A percentile compares a stretch with the other conserved stretches of the same genome.
These are phyloP conservation scores for Penicillium capsulatum DNA, from an alignment of 2,329 filamentous ascomycete genomes.

Conservation along the genomic window DNA sequence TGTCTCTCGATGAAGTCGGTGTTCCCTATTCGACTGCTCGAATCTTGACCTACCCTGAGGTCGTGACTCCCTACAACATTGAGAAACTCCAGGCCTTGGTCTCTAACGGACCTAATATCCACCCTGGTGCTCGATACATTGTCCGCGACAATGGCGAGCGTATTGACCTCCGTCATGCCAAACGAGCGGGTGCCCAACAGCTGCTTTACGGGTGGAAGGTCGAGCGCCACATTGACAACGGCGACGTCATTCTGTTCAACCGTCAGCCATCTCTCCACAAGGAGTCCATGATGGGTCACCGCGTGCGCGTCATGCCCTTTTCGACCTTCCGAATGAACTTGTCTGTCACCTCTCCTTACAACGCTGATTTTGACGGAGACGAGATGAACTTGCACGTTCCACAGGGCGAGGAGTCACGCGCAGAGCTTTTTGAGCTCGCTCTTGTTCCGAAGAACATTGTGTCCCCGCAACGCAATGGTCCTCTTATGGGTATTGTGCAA, in stretches of 20 bases:
- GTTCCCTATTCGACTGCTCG: slow-evolving; percentile 90
- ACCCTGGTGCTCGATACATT: slow-evolving; percentile 94
- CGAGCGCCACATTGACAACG: slow-evolving; percentile 91
- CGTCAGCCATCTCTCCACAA: slow-evolving; percentile 98
- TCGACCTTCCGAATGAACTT: slow-evolving; percentile 97
- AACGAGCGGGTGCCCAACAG: slow-evolving; percentile 72
- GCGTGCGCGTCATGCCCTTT: slow-evolving; percentile 96
- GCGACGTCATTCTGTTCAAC: slow-evolving; percentile 99
- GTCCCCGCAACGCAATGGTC: slow-evolving; percentile 92
- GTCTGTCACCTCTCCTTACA: slow-evolving; percentile 97
- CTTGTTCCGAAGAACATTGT: slow-evolving; percentile 99
- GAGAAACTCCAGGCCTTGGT: slow-evolving; percentile 84
- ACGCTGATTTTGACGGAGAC: slow-evolving; percentile 99
- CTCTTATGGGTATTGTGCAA: slow-evolving; percentile 99
- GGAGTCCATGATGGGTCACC: slow-evolving; percentile 99
- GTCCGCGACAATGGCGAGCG: slow-evolving; percentile 89
- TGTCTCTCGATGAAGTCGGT: slow-evolving; percentile 94
- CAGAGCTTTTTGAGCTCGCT: slow-evolving; percentile 89
- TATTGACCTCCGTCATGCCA: slow-evolving; percentile 91
- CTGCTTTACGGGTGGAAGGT: slow-evolving; percentile 98
- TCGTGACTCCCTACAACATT: slow-evolving; percentile 97
- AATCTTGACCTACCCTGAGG: slow-evolving; percentile 93
- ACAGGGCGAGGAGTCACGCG: slow-evolving; percentile 92
- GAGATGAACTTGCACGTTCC: slow-evolving; percentile 99
- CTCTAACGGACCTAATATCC: slow-evolving; percentile 87